Base-by-base conservation (phyloP, 108 stramenopile genomes). In the Discostella pseudostelligera region DNA sequence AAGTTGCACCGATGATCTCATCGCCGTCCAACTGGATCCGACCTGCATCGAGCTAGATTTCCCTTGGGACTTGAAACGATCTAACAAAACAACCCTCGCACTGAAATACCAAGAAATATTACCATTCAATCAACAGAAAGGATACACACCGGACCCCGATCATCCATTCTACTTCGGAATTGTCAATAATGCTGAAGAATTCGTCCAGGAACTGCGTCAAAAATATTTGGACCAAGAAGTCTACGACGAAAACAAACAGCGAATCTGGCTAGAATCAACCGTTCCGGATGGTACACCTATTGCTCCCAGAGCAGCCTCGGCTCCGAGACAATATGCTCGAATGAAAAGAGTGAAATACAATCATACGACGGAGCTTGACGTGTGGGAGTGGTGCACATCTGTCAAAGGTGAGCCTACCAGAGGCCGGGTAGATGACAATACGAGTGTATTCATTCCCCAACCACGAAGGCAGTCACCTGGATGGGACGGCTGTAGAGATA, bases 401-500 rank as follows among this genome's bases (percentile, higher is more conserved):
- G 93, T 87, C 6, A 71, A 54, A 24, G 82, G 83, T 20, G 78
- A 83, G 59, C 87, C 84, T 12, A 84, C 83, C 11, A 59, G 88
- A 13, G 81, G 66, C 22, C 47, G 54, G 49, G 16, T 25, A 11
- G 60, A 55, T 39, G 67, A 79, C 32, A 69, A 62, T 14, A 73
- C 57, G 28, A 56, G 59, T 10, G 68, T 92, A 3, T 65, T 86
- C 40, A 84, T 95, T 8, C 57, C 76, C 2, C 87, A 91, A 65
- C 88, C 90, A 11, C 55, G 89, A 29, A 46, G 87, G n/a, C 83
- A 76, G 24, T 71, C 85, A 3, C 83, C 82, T 8, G 92, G 92
- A 19, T 95, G 92, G 94, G 94, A 95, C 71, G 92, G 92, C 20
- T 95, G 94, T 54, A 64, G 88, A 8, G 88, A 93, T 51, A 75